Percentiles rank a stretch among this genome's conserved stretches.
Conservation (phyloP, 345 rosid species). For the Melaleuca quinquenervia region DNA sequence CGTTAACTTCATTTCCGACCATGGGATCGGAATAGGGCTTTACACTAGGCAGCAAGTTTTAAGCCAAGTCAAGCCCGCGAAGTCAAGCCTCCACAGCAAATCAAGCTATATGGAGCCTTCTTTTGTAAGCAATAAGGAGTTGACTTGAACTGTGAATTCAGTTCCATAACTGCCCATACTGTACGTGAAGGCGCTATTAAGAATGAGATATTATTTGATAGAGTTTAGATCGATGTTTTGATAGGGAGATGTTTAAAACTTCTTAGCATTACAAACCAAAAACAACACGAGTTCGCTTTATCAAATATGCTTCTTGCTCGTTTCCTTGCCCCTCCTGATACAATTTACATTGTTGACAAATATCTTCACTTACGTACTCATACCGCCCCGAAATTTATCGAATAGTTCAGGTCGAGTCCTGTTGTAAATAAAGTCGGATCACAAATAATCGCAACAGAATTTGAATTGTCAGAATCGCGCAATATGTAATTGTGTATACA, state of each 20-base stretch:
- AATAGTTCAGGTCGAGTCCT: neutral
- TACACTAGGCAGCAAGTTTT: neutral
- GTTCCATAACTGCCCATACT: neutral
- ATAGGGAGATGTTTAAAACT: neutral
- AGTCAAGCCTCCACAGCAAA: neutral
- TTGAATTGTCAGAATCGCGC: too few species aligned
- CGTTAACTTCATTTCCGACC: neutral
- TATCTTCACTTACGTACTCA: neutral
- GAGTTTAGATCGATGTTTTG: neutral
- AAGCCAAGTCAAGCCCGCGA: neutral
- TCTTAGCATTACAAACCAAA: neutral
- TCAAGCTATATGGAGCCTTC: neutral
- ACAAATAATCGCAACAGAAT: too few species aligned
- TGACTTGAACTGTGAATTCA: neutral
- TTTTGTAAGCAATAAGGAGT: too few species aligned
- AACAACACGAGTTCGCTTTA: neutral
- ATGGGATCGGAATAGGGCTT: neutral
- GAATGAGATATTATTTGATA: neutral
- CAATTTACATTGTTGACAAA: neutral
- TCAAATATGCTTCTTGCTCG: neutral
- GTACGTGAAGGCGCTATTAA: neutral
- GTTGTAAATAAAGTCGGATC: too few species aligned
- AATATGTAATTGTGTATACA: too few species aligned
- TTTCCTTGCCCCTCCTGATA: neutral
- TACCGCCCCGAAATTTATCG: neutral